These are phyloP conservation scores for Colletotrichum echinochloae DNA, from an alignment of 2,329 filamentous ascomycete genomes.

Conservation along the genomic window DNA sequence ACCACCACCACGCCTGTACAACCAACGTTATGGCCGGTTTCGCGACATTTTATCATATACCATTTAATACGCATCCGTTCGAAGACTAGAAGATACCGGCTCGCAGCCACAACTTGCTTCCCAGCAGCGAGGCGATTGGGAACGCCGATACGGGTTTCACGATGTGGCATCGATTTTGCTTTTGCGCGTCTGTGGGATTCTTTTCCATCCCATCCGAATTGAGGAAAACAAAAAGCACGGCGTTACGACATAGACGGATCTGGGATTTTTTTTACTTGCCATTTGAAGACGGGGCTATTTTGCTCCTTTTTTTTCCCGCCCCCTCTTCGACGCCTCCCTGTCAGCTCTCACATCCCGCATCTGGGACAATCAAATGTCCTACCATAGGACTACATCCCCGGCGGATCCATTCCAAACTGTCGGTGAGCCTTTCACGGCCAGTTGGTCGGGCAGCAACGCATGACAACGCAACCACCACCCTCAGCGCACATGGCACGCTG, in stretches of 20 bases:
- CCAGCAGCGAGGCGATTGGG: constrained; percentile 49
- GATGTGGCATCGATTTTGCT: constrained; percentile 40
- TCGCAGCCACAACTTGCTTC: constrained; percentile 54
- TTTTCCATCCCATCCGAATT: constrained; percentile 25
- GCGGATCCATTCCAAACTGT: constrained; percentile 40
- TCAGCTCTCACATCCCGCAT: constrained; percentile 41
- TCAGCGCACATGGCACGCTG: constrained; percentile 36
- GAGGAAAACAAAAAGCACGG: constrained; percentile 31
- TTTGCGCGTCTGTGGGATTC: constrained; percentile 39
- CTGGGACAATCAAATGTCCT: constrained; percentile 29
- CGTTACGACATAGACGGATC: constrained; percentile 40
- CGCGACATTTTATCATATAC: constrained; percentile 44
- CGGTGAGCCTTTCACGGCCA: constrained; percentile 31
- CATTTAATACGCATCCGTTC: constrained; percentile 51
- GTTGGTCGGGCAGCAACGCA: constrained; percentile 41
- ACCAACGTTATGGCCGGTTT: constrained; percentile 33
- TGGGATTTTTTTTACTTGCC: constrained; percentile 21
- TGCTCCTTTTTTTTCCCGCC: background rate
- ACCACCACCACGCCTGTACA: constrained; percentile 38
- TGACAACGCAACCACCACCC: constrained; percentile 40
- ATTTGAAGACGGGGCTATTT: background rate
- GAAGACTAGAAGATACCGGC: constrained; percentile 51
- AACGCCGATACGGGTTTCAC: constrained; percentile 40
- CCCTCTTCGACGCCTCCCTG: constrained; percentile 12
- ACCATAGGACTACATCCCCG: constrained; percentile 36